Conservation (phyloP, 2,329 filamentous ascomycete species). For the Periconia sp. region DNA sequence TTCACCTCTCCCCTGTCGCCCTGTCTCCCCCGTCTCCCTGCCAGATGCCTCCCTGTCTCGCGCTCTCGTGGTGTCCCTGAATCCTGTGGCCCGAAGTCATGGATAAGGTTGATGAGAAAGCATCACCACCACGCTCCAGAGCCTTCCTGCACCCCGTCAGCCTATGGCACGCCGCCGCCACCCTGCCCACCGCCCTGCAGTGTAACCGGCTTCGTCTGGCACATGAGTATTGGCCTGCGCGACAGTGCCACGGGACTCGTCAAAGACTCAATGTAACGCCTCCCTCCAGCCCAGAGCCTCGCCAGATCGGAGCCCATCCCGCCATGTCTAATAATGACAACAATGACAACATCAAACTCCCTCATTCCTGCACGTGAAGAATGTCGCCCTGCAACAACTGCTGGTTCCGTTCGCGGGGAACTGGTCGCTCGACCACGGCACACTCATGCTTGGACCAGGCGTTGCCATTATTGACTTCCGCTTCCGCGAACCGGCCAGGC, state of each 20-base stretch:
- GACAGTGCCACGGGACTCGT: slow-evolving; percentile 23
- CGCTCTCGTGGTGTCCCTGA: slow-evolving; percentile 37
- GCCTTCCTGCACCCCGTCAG: slow-evolving; percentile 16
- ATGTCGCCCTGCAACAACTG: background rate
- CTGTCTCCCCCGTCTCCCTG: too few species aligned
- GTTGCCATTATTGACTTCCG: slow-evolving; percentile 8
- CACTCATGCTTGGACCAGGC: slow-evolving; percentile 16
- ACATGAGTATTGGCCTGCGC: slow-evolving; percentile 34
- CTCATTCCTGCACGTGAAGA: slow-evolving; percentile 17
- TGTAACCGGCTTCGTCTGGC: slow-evolving; percentile 24
- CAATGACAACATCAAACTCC: too few species aligned
- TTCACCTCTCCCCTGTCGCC: too few species aligned
- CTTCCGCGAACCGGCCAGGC: slow-evolving; percentile 7
- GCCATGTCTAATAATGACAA: slow-evolving; percentile 8
- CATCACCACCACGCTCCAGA: slow-evolving; percentile 32
- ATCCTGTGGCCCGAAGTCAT: slow-evolving; percentile 35
- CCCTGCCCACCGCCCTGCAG: slow-evolving; percentile 27
- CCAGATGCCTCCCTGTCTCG: too few species aligned
- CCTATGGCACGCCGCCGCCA: too few species aligned
- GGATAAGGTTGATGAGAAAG: slow-evolving; percentile 41
- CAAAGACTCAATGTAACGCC: slow-evolving; percentile 26
- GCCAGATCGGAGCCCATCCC: slow-evolving; percentile 13
- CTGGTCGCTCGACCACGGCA: slow-evolving; percentile 1
- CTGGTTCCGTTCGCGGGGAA: slow-evolving; percentile 24
- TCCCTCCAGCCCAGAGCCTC: slow-evolving; percentile 15